Percentiles rank a stretch among this genome's conserved stretches.
These are phyloP conservation scores for Carex pumila DNA, from an alignment of 176 grass and related monocot genomes.

Conservation along the genomic window DNA sequence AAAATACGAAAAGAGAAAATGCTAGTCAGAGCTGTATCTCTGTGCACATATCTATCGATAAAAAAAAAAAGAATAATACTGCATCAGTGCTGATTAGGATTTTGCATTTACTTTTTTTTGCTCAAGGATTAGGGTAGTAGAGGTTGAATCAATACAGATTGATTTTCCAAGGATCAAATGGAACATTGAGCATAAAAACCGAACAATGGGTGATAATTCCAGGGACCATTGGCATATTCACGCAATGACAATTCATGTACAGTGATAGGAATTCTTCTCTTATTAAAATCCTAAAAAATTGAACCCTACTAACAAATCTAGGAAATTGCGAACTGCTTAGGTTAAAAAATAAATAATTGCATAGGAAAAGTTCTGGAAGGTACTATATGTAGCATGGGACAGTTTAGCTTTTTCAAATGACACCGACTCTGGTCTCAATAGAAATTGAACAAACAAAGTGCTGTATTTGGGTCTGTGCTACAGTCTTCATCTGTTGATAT, in stretches of 20 bases:
- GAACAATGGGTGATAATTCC: background rate
- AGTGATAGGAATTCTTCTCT: background rate
- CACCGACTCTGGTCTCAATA: background rate
- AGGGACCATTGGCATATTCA: background rate
- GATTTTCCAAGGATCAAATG: background rate
- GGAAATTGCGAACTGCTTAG: background rate
- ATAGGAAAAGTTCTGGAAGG: background rate
- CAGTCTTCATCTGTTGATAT: background rate
- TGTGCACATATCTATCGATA: background rate
- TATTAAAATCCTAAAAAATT: background rate
- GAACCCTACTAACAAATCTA: background rate
- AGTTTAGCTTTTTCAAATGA: background rate
- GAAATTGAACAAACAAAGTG: background rate
- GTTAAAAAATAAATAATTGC: background rate
- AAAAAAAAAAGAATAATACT: background rate
- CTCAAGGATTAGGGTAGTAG: background rate
- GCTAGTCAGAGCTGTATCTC: background rate
- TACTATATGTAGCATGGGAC: background rate
- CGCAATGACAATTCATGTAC: background rate
- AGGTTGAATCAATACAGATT: background rate
- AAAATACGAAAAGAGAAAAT: background rate
- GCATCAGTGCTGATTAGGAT: background rate
- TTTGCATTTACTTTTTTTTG: background rate
- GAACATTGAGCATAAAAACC: background rate
- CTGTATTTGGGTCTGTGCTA: background rate